phyloP scores from a whole-genome alignment of 2,329 filamentous ascomycete genomes.

The Clarireedia monteithiana region DNA sequence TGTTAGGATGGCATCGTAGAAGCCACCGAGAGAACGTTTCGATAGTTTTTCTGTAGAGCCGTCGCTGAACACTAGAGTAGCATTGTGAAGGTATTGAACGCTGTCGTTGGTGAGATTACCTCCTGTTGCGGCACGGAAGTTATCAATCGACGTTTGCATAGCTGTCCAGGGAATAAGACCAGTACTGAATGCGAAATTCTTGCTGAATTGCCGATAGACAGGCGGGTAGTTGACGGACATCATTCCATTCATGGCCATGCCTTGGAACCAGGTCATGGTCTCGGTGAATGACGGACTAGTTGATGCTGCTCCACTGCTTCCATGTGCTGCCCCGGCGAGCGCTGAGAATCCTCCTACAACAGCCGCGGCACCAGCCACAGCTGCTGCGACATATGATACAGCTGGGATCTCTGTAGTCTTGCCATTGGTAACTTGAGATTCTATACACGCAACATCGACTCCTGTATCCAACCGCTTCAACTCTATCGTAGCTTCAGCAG shows the following conservation, averaged over 20 bases:
- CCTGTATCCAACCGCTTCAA: conserved; percentile 55
- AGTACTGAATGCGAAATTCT: conserved; percentile 90
- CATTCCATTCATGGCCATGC: conserved; percentile 94
- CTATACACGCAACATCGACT: conserved; percentile 69
- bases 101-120: conserved; percentile 80
- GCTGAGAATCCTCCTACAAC: conserved; percentile 66
- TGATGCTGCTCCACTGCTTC: conserved; percentile 40
- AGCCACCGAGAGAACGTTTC: conserved; percentile 43
- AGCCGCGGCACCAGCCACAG: conserved; percentile 78
- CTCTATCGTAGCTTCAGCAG: conserved; percentile 73
- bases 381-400: conserved; percentile 76
- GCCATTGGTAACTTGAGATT: conserved; percentile 76
- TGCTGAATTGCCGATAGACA: conserved; percentile 81
- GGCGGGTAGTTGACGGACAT: conserved; percentile 80
- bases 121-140: conserved; percentile 71
- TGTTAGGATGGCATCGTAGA: conserved; percentile 39
- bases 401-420: conserved; percentile 70
- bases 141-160: conserved; percentile 77
- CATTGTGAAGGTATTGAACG: conserved; percentile 65
- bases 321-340: conserved; percentile 48
- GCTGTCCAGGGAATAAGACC: conserved; percentile 76
- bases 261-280: conserved; percentile 84
- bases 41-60: conserved; percentile 42
- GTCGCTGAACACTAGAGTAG: conserved; percentile 64
- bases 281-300: conserved; percentile 80